Evolutionary conservation across 768 basidiomycete species (phyloP).

Genomic region (Lactarius hatsudake): DNA sequence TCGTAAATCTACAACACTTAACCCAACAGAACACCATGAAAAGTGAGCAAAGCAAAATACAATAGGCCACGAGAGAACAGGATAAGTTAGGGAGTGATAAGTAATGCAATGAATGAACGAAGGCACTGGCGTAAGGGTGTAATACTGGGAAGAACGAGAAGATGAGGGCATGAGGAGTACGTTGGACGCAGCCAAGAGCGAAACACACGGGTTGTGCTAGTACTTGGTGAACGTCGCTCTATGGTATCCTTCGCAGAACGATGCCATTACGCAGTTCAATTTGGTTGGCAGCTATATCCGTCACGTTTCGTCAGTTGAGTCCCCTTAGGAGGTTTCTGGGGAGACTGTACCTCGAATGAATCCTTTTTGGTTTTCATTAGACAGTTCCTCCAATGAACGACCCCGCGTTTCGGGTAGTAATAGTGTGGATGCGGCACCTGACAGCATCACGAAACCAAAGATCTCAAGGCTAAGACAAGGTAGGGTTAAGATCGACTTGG

Average conservation of each 20-base stretch:
- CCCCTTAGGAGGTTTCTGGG: neutral
- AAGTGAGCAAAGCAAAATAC: neutral
- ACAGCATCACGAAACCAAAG: constrained; percentile 48
- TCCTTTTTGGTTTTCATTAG: constrained; percentile 38
- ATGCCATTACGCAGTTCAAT: constrained; percentile 26
- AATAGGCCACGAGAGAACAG: neutral
- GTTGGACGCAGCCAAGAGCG: neutral
- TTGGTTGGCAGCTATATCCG: constrained; percentile 10
- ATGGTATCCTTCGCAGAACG: constrained; percentile 15
- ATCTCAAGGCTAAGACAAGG: constrained; percentile 38
- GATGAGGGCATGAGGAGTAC: neutral
- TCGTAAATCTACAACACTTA: neutral
- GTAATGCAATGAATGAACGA: neutral
- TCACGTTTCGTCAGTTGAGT: neutral
- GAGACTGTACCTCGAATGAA: constrained; percentile 30
- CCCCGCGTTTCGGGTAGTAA: constrained; percentile 45
- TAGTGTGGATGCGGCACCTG: constrained; percentile 41
- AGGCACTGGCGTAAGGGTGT: neutral
- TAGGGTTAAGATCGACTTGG: constrained; percentile 8
- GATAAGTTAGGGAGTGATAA: neutral
- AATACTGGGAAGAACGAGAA: neutral
- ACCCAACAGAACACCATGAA: neutral
- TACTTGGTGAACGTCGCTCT: neutral
- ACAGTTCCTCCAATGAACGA: constrained; percentile 37
- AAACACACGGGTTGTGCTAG: neutral